Evolutionary conservation across 768 basidiomycete genomes (phyloP).

Genomic region (Mycena alexandri): DNA sequence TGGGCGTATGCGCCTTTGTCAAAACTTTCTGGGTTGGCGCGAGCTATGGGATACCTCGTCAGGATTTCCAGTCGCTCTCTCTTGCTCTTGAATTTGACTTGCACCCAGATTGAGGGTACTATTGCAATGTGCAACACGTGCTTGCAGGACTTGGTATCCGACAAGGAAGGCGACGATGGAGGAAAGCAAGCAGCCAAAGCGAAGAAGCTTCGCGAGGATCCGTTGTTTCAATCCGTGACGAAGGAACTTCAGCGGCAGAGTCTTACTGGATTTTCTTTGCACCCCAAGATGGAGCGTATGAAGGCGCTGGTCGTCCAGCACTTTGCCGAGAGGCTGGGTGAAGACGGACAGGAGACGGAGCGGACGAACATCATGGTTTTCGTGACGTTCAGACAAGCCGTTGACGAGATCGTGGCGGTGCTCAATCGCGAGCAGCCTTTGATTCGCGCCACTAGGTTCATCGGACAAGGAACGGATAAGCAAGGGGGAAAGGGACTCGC

Average conservation of each 20-base stretch:
- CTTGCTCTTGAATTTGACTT: constrained; percentile 4
- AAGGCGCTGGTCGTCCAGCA: constrained; percentile 82
- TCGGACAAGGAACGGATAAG: constrained; percentile 91
- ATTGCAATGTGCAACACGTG: constrained; percentile 80
- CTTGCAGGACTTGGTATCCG: constrained; percentile 62
- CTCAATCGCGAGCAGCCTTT: constrained; percentile 83
- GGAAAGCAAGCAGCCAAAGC: constrained; percentile 58
- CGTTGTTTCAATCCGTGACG: constrained; percentile 74
- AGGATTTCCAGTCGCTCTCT: constrained; percentile 39
- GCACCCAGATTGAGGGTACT: constrained; percentile 82
- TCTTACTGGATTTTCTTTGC: constrained; percentile 68
- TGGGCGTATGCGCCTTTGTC: constrained; percentile 68
- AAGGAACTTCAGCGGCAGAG: constrained; percentile 74
- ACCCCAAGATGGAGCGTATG: constrained; percentile 95
- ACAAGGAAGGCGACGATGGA: constrained; percentile 52
- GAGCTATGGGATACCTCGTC: constrained; percentile 92
- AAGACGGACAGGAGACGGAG: constrained; percentile 57
- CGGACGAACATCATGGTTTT: constrained; percentile 94
- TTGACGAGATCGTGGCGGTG: constrained; percentile 89
- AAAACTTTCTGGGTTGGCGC: constrained; percentile 70
- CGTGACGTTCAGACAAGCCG: constrained; percentile 88
- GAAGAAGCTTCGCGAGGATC: constrained; percentile 63
- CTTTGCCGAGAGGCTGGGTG: constrained; percentile 70
- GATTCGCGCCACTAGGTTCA: constrained; percentile 86
- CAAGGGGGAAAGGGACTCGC: constrained; percentile 88